Percentiles rank a stretch among this genome's conserved stretches.
These are phyloP conservation scores for Neonectria ditissima DNA, from an alignment of 2,329 filamentous ascomycete species.

Conservation along the genomic window DNA sequence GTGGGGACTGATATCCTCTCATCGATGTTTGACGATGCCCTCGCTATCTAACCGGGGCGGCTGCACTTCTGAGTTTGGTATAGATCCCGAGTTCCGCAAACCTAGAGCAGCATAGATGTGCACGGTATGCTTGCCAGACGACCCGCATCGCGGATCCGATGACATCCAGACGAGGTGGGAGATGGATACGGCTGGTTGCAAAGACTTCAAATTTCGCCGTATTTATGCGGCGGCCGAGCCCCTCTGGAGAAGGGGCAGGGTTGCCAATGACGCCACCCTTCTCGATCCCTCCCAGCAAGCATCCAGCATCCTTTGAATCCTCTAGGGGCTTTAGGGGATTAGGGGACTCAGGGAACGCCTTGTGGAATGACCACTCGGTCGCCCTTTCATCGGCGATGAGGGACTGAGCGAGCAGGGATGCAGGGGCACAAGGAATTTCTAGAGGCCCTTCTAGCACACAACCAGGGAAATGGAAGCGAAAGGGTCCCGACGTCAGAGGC, in stretches of 20 bases:
- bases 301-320: background rate
- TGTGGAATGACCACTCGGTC: constrained; percentile 18
- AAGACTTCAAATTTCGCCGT: constrained; percentile 13
- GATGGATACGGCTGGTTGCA: constrained; percentile 2
- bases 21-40: constrained; percentile 5
- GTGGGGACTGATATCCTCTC: background rate
- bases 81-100: background rate
- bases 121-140: background rate
- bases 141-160: constrained; percentile 20
- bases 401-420: background rate
- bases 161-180: background rate
- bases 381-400: constrained; percentile 11
- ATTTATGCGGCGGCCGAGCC: background rate
- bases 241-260: background rate
- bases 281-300: background rate
- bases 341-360: background rate
- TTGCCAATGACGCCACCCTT: constrained; percentile 15
- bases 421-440: constrained; percentile 18
- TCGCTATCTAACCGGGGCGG: constrained; percentile 7
- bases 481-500: constrained; percentile 34
- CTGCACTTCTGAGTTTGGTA: background rate
- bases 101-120: constrained; percentile 6
- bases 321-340: background rate
- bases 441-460: constrained; percentile 30
- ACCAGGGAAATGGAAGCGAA: constrained; percentile 21